Evolutionary conservation across 2,329 filamentous ascomycete genomes (phyloP).

Genomic region (Pseudocercospora crystallina): DNA sequence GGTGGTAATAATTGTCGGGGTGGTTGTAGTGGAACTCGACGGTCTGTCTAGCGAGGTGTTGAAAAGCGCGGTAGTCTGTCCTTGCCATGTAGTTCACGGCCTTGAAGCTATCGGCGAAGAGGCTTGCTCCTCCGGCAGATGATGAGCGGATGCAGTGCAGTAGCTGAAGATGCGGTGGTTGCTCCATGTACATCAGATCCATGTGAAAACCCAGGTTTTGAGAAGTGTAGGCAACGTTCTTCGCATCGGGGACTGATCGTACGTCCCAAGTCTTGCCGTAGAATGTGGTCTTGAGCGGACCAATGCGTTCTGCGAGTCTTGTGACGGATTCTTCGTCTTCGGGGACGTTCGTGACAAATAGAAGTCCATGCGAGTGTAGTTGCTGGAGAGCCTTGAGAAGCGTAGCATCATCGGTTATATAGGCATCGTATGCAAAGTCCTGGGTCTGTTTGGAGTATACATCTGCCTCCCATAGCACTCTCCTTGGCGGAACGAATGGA

Average conservation of each 20-base stretch:
- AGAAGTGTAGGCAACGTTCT: constrained; percentile 87
- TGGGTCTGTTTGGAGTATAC: constrained; percentile 51
- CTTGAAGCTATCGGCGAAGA: constrained; percentile 76
- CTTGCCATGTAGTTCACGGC: constrained; percentile 49
- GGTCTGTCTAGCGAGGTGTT: constrained; percentile 1
- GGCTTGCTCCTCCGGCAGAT: constrained; percentile 74
- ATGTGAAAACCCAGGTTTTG: constrained; percentile 84
- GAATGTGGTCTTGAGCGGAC: constrained; percentile 79
- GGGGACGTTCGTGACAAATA: constrained; percentile 76
- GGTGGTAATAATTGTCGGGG: constrained; percentile 41
- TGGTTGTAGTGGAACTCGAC: constrained; percentile 51
- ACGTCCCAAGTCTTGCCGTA: constrained; percentile 94
- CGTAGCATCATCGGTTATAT: constrained; percentile 59
- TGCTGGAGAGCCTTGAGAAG: constrained; percentile 64
- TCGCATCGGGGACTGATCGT: constrained; percentile 73
- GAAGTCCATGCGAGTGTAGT: constrained; percentile 66
- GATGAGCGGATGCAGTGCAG: constrained; percentile 86
- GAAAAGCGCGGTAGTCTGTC: constrained; percentile 20
- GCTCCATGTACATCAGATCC: constrained; percentile 82
- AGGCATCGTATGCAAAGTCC: constrained; percentile 68
- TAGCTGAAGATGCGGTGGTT: constrained; percentile 79
- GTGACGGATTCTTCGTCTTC: constrained; percentile 54
- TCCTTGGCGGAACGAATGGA: not conserved
- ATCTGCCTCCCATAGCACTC: constrained; percentile 44
- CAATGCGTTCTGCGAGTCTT: constrained; percentile 69